These are phyloP conservation scores for Mucor irregularis DNA, from an alignment of 371 early-diverging fungal species.

Conservation along the genomic window DNA sequence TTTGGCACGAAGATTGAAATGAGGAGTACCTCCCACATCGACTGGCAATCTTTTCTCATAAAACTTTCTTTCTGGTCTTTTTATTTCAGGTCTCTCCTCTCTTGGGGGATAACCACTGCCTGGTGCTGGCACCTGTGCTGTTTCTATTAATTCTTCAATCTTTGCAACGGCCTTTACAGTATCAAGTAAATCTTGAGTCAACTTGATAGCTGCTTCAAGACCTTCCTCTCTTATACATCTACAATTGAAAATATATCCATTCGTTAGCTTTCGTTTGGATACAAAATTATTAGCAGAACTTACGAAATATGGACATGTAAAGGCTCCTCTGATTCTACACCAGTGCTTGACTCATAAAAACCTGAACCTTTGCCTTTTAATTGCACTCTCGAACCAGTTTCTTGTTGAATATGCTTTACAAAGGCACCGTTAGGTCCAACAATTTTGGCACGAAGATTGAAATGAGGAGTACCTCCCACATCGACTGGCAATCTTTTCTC, in stretches of 20 bases:
- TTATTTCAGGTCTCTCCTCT: slow-evolving; percentile 17
- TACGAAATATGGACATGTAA: slow-evolving; percentile 82
- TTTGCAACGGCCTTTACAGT: slow-evolving; percentile 74
- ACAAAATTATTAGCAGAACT: slow-evolving; percentile 30
- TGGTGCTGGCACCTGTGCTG: slow-evolving; percentile 28
- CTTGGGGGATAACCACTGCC: slow-evolving; percentile 20
- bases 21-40: slow-evolving; percentile 68
- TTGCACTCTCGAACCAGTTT: slow-evolving; percentile 77
- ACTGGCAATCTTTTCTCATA: slow-evolving; percentile 72
- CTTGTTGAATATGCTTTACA: slow-evolving; percentile 86
- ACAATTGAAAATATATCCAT: background rate
- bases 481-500: slow-evolving; percentile 74
- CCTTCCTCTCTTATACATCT: slow-evolving; percentile 69
- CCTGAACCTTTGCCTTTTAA: slow-evolving; percentile 87
- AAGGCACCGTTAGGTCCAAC: slow-evolving; percentile 85
- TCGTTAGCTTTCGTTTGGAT: background rate
- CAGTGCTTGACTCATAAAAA: slow-evolving; percentile 66
- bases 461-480: slow-evolving; percentile 69
- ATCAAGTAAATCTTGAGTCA: slow-evolving; percentile 75
- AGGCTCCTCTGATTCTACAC: slow-evolving; percentile 76
- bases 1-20: slow-evolving; percentile 82
- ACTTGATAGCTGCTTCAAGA: slow-evolving; percentile 65
- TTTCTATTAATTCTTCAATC: slow-evolving; percentile 74
- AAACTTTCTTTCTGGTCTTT: slow-evolving; percentile 39
- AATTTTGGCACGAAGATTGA: slow-evolving; percentile 83